phyloP scores from a whole-genome alignment of 306 rosid genomes.

The Clitoria ternatea region DNA sequence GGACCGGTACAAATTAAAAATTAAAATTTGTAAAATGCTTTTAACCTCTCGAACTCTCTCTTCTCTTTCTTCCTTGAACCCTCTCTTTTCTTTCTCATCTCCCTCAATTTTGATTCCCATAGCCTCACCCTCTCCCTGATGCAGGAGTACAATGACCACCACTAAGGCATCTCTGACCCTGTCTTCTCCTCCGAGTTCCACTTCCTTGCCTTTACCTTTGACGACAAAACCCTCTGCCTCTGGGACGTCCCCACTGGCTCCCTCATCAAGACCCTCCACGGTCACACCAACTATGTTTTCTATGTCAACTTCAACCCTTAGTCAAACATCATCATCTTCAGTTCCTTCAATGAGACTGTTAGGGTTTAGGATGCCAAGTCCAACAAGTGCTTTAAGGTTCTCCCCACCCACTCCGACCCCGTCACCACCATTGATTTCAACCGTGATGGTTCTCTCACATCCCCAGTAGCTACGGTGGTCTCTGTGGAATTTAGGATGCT shows the following conservation, averaged over 20 bases:
- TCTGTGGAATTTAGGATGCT: too few species aligned
- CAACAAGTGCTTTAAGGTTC: conserved; percentile 17
- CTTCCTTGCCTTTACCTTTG: conserved; percentile 83
- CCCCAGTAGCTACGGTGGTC: too few species aligned
- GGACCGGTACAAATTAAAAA: too few species aligned
- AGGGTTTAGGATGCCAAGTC: conserved; percentile 90
- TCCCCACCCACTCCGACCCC: too few species aligned
- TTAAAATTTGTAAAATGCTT: too few species aligned
- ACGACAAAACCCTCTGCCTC: conserved; percentile 84
- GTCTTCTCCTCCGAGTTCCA: conserved; percentile 91
- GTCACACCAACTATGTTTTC: conserved; percentile 90
- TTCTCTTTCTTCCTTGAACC: too few species aligned
- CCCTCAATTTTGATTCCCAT: conserved; percentile 37
- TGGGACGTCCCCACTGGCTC: conserved; percentile 88
- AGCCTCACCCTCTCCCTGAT: conserved; percentile 46
- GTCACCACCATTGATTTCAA: too few species aligned
- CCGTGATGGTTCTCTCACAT: too few species aligned
- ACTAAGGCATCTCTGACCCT: conserved; percentile 83
- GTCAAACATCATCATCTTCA: conserved; percentile 80
- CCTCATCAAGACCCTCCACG: conserved; percentile 66
- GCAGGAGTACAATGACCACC: conserved; percentile 79
- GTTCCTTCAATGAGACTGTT: conserved; percentile 94
- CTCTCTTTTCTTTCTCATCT: too few species aligned
- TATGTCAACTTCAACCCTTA: conserved; percentile 93
- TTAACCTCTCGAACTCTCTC: too few species aligned